A percentile compares a stretch with the other conserved stretches of the same genome.
phyloP scores from a whole-genome alignment of 2,329 filamentous ascomycete genomes.

The Xylariaceae sp. region DNA sequence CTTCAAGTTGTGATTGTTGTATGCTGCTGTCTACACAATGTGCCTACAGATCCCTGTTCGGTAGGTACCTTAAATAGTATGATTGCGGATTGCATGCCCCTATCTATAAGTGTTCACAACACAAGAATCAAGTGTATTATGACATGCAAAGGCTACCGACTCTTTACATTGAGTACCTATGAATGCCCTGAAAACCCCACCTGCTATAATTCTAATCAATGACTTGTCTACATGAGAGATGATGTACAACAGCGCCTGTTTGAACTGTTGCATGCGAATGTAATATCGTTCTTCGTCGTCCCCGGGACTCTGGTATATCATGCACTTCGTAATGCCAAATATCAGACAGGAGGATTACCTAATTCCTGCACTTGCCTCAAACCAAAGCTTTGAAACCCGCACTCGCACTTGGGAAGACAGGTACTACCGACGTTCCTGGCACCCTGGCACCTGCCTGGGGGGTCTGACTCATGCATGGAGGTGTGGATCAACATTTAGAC shows the following conservation, averaged over 20 bases:
- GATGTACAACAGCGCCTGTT: not conserved
- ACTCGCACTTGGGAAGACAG: constrained; percentile 19
- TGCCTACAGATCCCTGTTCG: too few species aligned
- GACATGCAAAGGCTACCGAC: too few species aligned
- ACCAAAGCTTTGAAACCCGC: constrained; percentile 24
- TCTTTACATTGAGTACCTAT: too few species aligned
- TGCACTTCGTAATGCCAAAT: constrained; percentile 25
- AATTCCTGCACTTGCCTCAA: constrained; percentile 41
- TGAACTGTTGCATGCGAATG: constrained; percentile 7
- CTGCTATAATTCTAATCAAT: not conserved
- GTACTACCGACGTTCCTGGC: constrained; percentile 22
- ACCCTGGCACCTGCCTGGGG: too few species aligned
- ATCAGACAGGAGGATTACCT: constrained; percentile 44
- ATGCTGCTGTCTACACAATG: too few species aligned
- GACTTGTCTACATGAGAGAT: not conserved
- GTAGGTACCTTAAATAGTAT: too few species aligned
- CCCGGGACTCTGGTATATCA: constrained; percentile 4
- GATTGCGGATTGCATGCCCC: too few species aligned
- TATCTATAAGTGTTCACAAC: too few species aligned
- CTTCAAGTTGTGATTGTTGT: too few species aligned
- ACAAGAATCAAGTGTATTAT: too few species aligned
- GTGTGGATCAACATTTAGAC: constrained; percentile 40
- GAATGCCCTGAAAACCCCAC: not conserved
- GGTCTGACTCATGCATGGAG: constrained; percentile 42
- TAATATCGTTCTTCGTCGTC: constrained; percentile 1